These are phyloP conservation scores for Penicillium sp. DNA, from an alignment of 2,329 filamentous ascomycete species.

Conservation along the genomic window DNA sequence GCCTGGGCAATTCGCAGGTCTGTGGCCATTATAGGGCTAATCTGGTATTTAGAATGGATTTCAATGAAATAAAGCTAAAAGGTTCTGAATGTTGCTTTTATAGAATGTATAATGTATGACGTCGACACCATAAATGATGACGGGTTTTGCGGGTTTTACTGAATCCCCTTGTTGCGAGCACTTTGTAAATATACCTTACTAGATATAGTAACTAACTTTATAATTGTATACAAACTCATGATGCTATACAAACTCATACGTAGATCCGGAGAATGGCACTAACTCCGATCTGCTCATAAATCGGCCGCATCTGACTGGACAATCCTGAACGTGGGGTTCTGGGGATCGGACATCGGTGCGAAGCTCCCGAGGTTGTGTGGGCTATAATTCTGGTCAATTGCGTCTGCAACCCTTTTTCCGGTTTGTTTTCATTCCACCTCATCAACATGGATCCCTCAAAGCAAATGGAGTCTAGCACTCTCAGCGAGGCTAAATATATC, in stretches of 20 bases:
- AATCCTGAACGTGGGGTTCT: slow-evolving; percentile 4
- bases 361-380: slow-evolving; percentile 2
- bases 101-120: not conserved
- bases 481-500: slow-evolving; percentile 53
- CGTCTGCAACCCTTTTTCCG: not conserved
- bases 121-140: not conserved
- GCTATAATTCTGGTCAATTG: slow-evolving; percentile 1
- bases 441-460: slow-evolving; percentile 25
- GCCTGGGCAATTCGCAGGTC: slow-evolving; percentile 10
- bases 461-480: slow-evolving; percentile 24
- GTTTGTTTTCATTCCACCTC: not conserved
- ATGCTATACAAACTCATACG: not conserved
- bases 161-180: not conserved
- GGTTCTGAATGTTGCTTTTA: not conserved
- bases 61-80: too few relatives aligned
- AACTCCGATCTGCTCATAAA: slow-evolving; percentile 12
- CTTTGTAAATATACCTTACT: not conserved
- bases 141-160: too few relatives aligned
- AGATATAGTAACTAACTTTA: not conserved
- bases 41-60: not conserved
- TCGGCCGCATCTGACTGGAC: slow-evolving; percentile 4
- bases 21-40: not conserved
- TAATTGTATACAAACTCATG: not conserved
- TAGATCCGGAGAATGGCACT: not conserved
- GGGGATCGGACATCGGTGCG: slow-evolving; percentile 10